These are phyloP conservation scores for Diaporthe humulicola DNA, from an alignment of 2,329 filamentous ascomycete genomes.

Conservation along the genomic window DNA sequence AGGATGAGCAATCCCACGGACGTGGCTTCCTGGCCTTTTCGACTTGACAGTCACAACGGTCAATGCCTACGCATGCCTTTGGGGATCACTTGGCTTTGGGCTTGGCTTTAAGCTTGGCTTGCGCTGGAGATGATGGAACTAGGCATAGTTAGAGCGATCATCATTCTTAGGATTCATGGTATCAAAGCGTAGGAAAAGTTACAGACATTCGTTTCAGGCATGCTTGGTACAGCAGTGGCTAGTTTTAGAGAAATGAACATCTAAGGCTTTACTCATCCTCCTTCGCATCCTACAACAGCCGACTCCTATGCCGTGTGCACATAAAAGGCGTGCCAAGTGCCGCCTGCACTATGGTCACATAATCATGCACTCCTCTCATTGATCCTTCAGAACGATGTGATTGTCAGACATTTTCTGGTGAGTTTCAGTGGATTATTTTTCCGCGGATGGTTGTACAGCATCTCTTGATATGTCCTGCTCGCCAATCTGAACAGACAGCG, in stretches of 20 bases:
- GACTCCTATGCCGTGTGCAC: neutral
- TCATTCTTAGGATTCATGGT: too few species aligned
- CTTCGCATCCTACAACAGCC: neutral
- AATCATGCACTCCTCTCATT: neutral
- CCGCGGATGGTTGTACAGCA: neutral
- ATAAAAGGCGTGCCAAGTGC: neutral
- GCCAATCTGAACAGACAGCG: neutral
- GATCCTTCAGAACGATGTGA: neutral
- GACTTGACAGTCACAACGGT: constrained; percentile 1
- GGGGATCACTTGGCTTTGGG: too few species aligned
- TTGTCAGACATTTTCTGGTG: neutral
- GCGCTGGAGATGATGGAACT: too few species aligned
- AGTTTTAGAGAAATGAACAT: neutral
- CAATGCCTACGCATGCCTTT: too few species aligned
- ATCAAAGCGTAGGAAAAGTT: too few species aligned
- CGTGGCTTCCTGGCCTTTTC: neutral
- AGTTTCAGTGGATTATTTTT: neutral
- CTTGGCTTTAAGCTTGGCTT: too few species aligned
- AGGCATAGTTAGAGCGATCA: too few species aligned
- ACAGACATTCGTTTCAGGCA: neutral
- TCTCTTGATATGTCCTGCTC: neutral
- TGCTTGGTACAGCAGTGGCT: neutral
- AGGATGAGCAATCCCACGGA: constrained; percentile 63
- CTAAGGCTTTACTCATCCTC: neutral
- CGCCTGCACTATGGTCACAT: neutral